Evolutionary conservation across 2,329 filamentous ascomycete species (phyloP).

Genomic region (Nemania diffusa): DNA sequence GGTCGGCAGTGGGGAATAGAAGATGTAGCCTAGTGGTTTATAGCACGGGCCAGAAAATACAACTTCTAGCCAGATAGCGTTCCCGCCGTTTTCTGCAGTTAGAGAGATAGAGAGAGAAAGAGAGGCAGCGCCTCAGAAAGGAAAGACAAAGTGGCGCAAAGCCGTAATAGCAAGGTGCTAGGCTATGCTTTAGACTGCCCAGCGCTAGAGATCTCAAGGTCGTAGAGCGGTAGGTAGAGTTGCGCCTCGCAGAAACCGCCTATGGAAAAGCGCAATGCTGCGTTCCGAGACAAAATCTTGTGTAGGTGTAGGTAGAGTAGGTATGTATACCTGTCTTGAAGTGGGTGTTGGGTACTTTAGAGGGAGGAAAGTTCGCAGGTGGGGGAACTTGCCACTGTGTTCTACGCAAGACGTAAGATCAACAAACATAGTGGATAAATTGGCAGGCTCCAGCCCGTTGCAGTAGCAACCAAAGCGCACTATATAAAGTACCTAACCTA

Average conservation of each 20-base stretch:
- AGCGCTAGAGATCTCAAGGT: neutral
- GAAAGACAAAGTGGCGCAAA: slow-evolving; percentile 17
- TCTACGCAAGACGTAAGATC: too few species aligned
- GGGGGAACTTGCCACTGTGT: slow-evolving; percentile 21
- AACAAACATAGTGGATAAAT: slow-evolving; percentile 27
- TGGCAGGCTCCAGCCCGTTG: slow-evolving; percentile 28
- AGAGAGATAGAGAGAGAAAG: too few species aligned
- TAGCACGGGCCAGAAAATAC: too few species aligned
- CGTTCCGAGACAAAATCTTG: neutral
- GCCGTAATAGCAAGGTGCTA: neutral
- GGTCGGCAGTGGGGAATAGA: too few species aligned
- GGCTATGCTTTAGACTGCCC: neutral
- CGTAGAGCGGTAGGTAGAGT: neutral
- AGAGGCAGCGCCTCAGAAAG: neutral
- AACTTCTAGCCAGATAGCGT: neutral
- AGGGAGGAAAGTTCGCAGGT: neutral
- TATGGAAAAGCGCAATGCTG: slow-evolving; percentile 4
- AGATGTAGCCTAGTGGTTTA: neutral
- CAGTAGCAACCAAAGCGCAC: slow-evolving; percentile 32
- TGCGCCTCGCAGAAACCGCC: neutral
- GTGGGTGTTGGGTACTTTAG: neutral
- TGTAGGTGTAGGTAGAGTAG: neutral
- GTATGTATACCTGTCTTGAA: neutral
- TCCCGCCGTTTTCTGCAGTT: too few species aligned
- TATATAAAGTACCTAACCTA: too few species aligned